Evolutionary conservation across 305 asterid genomes (phyloP), one percentile per base, ranked within the genome.

Genomic region (Fraxinus baroniana): DNA sequence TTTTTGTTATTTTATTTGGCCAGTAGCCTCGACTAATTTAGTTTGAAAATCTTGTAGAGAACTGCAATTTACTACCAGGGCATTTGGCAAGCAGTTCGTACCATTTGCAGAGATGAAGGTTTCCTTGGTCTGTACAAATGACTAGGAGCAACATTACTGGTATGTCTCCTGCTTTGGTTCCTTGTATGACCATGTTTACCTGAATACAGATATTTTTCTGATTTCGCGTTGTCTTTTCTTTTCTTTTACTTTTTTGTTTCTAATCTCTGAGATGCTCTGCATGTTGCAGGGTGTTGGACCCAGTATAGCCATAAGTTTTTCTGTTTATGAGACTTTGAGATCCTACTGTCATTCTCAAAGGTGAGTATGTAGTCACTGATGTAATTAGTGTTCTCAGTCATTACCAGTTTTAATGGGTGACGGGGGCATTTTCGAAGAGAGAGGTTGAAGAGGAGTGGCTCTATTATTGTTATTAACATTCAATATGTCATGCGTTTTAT

Each of bases 41-140:
- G 26, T 79, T 37, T 84, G 33, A n/a, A 68, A 66, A 78, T 77
- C 80, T 82, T 86, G 84, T 80, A 97, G 99, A 94, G 97, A 88
- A 97, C 85, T 83, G 81, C 96, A 33, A 83, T 90, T 75, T 96
- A 97, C 90, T 97, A 97, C 75, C 91, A 91, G 64, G 99, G 99
- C 85, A 97, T 94, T 81, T 86, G 90, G 86, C 98, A 97, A 81
- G 92, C 99, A 12, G 82, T 97, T 70, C 83, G 79, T 72, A 93
- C 98, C 88, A 95, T 97, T 87, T 91, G 97, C 91, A 91, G 92
- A 87, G 99, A 97, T 79, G 98, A 97, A 91, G 99, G 99, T 1
- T 81, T 93, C 85, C 87, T 92, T 78, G 98, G 99, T 41, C 88
- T 97, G 68, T 97, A 97, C 87, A 97, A 97, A 88, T 98, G 99